Conservation (phyloP, 129 eudicot genomes). For the Apium graveolens region DNA sequence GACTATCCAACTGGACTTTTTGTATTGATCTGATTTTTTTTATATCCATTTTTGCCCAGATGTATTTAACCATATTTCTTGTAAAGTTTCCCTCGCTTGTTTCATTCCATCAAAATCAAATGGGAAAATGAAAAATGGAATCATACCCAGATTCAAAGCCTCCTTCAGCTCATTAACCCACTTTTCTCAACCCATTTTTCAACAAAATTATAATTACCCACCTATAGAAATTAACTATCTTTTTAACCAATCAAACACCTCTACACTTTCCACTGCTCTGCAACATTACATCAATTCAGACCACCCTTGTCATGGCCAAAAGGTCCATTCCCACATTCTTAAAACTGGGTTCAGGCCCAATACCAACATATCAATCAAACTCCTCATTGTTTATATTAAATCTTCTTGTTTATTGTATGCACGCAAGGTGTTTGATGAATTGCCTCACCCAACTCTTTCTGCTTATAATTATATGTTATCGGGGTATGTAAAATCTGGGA, state of each 20-base stretch:
- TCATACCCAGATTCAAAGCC: background rate
- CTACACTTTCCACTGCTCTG: slow-evolving; percentile 38
- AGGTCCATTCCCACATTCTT: slow-evolving; percentile 66
- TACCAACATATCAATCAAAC: slow-evolving; percentile 65
- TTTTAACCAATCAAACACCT: slow-evolving; percentile 15
- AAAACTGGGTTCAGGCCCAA: slow-evolving; percentile 65
- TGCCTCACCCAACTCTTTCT: slow-evolving; percentile 55
- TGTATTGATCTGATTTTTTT: no score
- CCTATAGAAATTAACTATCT: slow-evolving; percentile 13
- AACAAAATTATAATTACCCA: background rate
- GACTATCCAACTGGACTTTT: no score
- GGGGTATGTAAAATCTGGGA: slow-evolving; percentile 48
- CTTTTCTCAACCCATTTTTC: background rate
- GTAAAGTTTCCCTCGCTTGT: background rate
- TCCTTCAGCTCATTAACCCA: slow-evolving; percentile 13
- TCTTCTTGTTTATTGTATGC: slow-evolving; percentile 49
- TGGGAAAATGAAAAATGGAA: slow-evolving; percentile 25
- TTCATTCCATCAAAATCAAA: background rate
- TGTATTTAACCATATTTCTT: no score
- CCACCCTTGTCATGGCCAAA: slow-evolving; percentile 63
- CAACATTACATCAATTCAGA: slow-evolving; percentile 70
- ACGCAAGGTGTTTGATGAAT: slow-evolving; percentile 69
- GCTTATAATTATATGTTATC: slow-evolving; percentile 81
- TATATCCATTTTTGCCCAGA: no score
- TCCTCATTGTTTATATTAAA: slow-evolving; percentile 49